phyloP scores from a whole-genome alignment of 2,329 filamentous ascomycete genomes.

The Plenodomus lindquistii region DNA sequence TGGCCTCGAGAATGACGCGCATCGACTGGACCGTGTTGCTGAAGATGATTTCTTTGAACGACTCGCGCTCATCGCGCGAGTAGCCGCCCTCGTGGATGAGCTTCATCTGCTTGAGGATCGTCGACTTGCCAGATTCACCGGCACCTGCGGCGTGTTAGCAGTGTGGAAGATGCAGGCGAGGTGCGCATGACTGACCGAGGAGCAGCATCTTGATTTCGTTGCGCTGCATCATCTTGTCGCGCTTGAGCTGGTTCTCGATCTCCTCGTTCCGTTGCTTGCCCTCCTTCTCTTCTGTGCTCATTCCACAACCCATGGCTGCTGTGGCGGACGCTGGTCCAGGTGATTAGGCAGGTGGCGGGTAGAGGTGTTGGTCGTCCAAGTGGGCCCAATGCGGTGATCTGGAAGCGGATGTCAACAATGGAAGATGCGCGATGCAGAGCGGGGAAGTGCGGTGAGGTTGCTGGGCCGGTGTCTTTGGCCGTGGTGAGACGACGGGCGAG shows the following conservation, averaged over 20 bases:
- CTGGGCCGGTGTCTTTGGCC: conserved; percentile 3
- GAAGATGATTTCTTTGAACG: conserved; percentile 73
- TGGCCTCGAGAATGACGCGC: conserved; percentile 71
- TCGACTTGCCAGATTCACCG: conserved; percentile 96
- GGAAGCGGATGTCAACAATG: conserved; percentile 11
- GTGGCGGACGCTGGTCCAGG: conserved; percentile 10
- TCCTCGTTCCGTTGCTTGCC: conserved; percentile 99
- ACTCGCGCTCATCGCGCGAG: conserved; percentile 81
- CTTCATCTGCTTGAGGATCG: conserved; percentile 97
- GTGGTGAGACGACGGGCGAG: conserved; percentile 6
- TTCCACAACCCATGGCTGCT: conserved; percentile 95
- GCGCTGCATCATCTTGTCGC: conserved; percentile 97
- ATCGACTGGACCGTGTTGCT: conserved; percentile 73
- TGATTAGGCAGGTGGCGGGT: conserved; percentile 33
- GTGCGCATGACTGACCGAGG: conserved; percentile 69
- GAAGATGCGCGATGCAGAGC: conserved; percentile 1
- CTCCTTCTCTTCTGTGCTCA: conserved; percentile 99
- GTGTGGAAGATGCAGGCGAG: conserved; percentile 2
- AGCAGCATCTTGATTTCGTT: conserved; percentile 99
- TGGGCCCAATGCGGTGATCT: conserved; percentile 42
- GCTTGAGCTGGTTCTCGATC: conserved; percentile 99
- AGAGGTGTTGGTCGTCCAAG: conserved; percentile 35
- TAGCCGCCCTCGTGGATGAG: conserved; percentile 99
- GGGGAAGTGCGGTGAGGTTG: conserved; percentile 2
- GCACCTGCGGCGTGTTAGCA: conserved; percentile 66